Base-by-base conservation (phyloP, 495 filamentous ascomycete species). In the Penicillium daleae region DNA sequence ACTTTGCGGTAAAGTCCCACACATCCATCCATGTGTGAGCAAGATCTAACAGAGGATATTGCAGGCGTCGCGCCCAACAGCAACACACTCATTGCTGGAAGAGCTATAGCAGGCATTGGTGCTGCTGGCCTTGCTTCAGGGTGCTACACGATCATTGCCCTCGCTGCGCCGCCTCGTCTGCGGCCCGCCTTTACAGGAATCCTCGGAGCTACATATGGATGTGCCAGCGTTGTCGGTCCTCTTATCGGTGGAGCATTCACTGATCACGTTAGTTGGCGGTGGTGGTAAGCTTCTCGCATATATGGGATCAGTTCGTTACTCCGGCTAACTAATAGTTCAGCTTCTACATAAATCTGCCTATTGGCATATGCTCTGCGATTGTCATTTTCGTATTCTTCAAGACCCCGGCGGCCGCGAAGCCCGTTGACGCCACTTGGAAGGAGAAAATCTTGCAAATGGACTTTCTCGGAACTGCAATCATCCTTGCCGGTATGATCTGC, bases 81-180 rank as follows among this genome's bases (percentile, higher is more conserved):
- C 48, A 56, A 62, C 42, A 54, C 74, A 5, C 78, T 94, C 32
- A 92, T 93, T 66, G 67, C 92, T 54, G 91, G 91, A 2, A 84
- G 90, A 21, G 89, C 90, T 17, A 79, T 93, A 50, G 85, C 89
- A 13, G 91, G 91, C 10, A 57, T 91, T 19, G 91, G 90, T 17
- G 66, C 51, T 10, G 66, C 69, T 6, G 74, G 74, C 10, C 53
- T 74, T 17, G 22, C 39, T 1, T 48, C 33, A 3, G 71, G 71
- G 0, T 56, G 26, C 2, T 57, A 55, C 27, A 66, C 51, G 7
- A 73, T 85, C 60, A 75, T 86, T 39, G 78, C 74, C 26, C 73
- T 81, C 56, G 57, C 73, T 0, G 75, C 79, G 2, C 73, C 74
- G 0, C 76, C 83, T 13, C 70, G 74, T 32, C 80, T 78, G 51